Evolutionary conservation across 352 stramenopile species (phyloP).

Genomic region (Pythium rishiriense): DNA sequence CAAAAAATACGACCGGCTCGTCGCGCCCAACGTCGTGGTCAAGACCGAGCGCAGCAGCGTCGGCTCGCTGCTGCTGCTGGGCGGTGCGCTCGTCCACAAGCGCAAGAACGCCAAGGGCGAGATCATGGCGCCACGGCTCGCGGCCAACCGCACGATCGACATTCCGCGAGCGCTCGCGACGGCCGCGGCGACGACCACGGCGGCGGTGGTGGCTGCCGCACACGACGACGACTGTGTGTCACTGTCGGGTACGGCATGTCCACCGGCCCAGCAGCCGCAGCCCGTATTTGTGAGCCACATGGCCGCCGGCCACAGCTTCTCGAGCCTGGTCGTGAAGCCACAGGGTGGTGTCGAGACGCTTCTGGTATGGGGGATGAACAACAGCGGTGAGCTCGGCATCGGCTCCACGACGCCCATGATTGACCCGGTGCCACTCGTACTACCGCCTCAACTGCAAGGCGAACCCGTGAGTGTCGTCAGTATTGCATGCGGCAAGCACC

Average conservation of each 20-base stretch:
- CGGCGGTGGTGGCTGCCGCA: neutral
- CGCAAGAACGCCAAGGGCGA: slow-evolving; percentile 40
- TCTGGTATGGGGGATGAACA: slow-evolving; percentile 56
- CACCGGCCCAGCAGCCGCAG: neutral
- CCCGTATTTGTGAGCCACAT: slow-evolving; percentile 56
- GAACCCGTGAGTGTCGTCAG: slow-evolving; percentile 45
- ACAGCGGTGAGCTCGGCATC: slow-evolving; percentile 61
- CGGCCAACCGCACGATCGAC: slow-evolving; percentile 33
- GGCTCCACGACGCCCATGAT: slow-evolving; percentile 36
- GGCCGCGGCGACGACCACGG: neutral
- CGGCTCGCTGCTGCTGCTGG: slow-evolving; percentile 47
- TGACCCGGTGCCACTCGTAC: slow-evolving; percentile 40
- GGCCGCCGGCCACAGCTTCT: slow-evolving; percentile 62
- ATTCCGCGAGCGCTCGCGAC: slow-evolving; percentile 22
- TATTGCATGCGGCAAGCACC: slow-evolving; percentile 73
- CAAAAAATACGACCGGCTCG: slow-evolving; percentile 56
- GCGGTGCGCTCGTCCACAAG: slow-evolving; percentile 43
- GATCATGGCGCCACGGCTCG: slow-evolving; percentile 19
- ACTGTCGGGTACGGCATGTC: slow-evolving; percentile 1
- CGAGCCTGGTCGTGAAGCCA: slow-evolving; percentile 43
- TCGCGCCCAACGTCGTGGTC: slow-evolving; percentile 49
- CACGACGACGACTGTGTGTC: neutral
- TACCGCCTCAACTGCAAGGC: slow-evolving; percentile 34
- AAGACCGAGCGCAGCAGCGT: slow-evolving; percentile 41
- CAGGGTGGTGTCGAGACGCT: slow-evolving; percentile 38